Evolutionary conservation across 1,284 basidiomycete species (phyloP).

Genomic region (Dichomitus squalens): DNA sequence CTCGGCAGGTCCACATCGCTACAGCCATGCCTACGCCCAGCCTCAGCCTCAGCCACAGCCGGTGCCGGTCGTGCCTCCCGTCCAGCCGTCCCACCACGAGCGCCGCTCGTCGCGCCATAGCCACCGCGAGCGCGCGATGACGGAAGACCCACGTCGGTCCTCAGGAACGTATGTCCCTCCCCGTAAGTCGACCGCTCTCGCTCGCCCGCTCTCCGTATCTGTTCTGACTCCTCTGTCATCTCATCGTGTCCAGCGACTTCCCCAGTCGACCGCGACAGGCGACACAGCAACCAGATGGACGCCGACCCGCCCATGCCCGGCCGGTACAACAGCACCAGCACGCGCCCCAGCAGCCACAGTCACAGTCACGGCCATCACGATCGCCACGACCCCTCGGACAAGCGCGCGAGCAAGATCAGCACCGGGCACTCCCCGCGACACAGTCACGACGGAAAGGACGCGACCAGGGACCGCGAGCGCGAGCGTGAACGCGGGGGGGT

Average conservation of each 20-base stretch:
- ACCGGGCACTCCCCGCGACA: conserved; percentile 2
- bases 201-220: neutral
- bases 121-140: conserved; percentile 8
- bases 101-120: conserved; percentile 11
- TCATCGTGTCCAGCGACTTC: neutral
- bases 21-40: conserved; percentile 1
- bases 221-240: neutral
- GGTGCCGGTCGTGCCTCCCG: conserved; percentile 6
- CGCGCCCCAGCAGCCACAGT: no score
- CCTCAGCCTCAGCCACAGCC: no score
- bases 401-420: neutral
- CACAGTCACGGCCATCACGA: no score
- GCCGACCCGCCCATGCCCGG: neutral
- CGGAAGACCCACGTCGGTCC: conserved; percentile 7
- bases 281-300: conserved; percentile 7
- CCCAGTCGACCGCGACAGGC: neutral
- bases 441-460: neutral
- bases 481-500: neutral
- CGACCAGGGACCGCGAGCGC: neutral
- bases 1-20: neutral
- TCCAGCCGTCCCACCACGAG: neutral
- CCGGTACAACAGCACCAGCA: neutral
- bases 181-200: conserved; percentile 9
- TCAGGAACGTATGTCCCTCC: neutral
- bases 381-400: neutral